These are phyloP conservation scores for Diaporthe nobilis DNA, from an alignment of 2,329 filamentous ascomycete species.

Conservation along the genomic window DNA sequence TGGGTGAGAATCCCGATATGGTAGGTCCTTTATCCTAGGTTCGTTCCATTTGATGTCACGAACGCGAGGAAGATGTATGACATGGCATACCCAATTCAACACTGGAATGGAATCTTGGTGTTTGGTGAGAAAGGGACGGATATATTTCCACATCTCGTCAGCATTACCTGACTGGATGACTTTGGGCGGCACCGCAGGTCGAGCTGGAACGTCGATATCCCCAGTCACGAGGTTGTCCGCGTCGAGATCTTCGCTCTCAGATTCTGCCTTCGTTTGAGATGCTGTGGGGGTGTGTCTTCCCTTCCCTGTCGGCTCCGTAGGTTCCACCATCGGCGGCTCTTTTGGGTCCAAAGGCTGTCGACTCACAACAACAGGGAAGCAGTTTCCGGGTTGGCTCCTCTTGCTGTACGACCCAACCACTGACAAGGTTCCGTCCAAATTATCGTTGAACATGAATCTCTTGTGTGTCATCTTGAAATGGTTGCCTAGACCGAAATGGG, in stretches of 20 bases:
- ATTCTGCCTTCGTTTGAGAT: not conserved
- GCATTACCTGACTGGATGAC: not conserved
- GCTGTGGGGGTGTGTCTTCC: not conserved
- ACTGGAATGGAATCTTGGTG: slow-evolving; percentile 37
- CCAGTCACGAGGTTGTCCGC: not conserved
- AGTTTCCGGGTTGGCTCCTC: not conserved
- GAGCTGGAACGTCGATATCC: not conserved
- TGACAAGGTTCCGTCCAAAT: slow-evolving; percentile 50
- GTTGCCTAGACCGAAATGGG: not conserved
- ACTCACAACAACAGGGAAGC: slow-evolving; percentile 46
- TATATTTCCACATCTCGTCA: slow-evolving; percentile 48
- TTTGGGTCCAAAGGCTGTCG: slow-evolving; percentile 37
- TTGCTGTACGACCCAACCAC: slow-evolving; percentile 39
- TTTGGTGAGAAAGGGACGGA: slow-evolving; percentile 45
- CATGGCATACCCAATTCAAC: slow-evolving; percentile 44
- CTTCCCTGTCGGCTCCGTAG: not conserved
- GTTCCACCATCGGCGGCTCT: slow-evolving; percentile 37
- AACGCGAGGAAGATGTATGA: slow-evolving; percentile 47
- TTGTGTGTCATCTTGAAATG: slow-evolving; percentile 44
- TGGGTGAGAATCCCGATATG: slow-evolving; percentile 45
- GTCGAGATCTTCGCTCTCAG: not conserved
- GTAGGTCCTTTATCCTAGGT: slow-evolving; percentile 41
- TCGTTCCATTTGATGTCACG: slow-evolving; percentile 51
- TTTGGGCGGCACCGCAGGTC: not conserved
- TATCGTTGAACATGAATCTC: slow-evolving; percentile 47